Conservation (phyloP, 257 asterid genomes). For the Thymus mandschuricus region DNA sequence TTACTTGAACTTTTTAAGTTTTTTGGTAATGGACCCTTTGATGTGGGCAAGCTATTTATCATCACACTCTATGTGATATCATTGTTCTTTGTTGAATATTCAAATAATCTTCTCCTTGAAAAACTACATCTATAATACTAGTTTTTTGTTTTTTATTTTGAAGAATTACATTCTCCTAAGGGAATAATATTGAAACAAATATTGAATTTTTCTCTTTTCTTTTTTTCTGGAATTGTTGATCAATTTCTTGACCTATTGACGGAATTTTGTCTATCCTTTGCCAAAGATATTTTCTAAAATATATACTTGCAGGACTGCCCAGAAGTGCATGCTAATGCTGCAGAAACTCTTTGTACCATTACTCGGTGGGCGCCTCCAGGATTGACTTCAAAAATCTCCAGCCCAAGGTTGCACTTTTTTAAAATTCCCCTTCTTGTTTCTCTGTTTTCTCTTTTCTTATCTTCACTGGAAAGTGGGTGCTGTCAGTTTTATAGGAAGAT, state of each 20-base stretch:
- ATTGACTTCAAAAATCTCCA: conserved; percentile 65
- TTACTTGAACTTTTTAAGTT: conserved; percentile 6
- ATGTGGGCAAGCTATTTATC: background rate
- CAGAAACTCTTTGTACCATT: conserved; percentile 76
- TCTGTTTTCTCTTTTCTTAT: conserved; percentile 22
- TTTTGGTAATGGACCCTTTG: conserved; percentile 8
- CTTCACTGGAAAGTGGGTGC: conserved; percentile 31
- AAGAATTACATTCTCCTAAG: background rate
- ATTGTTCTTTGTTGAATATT: background rate
- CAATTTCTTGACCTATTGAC: conserved; percentile 8
- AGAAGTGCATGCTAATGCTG: conserved; percentile 90
- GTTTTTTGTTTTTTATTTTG: background rate
- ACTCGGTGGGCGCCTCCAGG: conserved; percentile 71
- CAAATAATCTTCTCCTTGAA: background rate
- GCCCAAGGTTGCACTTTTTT: conserved; percentile 60
- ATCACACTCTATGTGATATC: too few species aligned
- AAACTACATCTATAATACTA: conserved; percentile 12
- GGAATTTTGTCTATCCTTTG: conserved; percentile 13
- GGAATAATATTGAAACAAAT: conserved; percentile 1
- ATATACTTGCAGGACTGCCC: conserved; percentile 69
- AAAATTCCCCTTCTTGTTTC: conserved; percentile 17
- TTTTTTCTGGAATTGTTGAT: background rate
- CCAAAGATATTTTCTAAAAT: background rate
- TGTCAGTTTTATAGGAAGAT: conserved; percentile 77
- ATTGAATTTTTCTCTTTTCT: conserved; percentile 1